Conservation (phyloP, 2,329 filamentous ascomycete genomes). For the Colletotrichum karsti region DNA sequence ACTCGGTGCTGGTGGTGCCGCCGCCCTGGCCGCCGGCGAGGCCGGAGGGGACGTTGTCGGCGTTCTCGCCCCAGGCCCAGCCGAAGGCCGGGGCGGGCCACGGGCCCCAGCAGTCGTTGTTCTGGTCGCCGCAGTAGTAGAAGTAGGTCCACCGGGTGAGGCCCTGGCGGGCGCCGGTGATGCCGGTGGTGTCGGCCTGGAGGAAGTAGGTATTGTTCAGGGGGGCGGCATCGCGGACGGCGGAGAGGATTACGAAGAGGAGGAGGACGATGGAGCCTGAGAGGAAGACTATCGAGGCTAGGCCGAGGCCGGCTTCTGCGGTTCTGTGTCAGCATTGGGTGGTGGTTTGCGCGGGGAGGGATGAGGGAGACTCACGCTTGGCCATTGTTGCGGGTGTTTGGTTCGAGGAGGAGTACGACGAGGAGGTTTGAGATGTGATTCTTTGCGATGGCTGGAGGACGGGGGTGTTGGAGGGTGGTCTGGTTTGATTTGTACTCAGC, state of each 20-base stretch:
- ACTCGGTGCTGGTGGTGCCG: constrained; percentile 65
- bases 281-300: constrained; percentile 57
- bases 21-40: constrained; percentile 62
- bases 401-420: too few species aligned
- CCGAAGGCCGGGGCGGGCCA: constrained; percentile 74
- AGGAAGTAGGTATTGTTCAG: constrained; percentile 88
- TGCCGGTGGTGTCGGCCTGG: constrained; percentile 77
- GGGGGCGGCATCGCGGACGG: constrained; percentile 56
- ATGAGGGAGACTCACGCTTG: constrained; percentile 10
- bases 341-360: background rate
- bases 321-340: constrained; percentile 17
- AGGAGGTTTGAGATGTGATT: background rate
- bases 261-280: constrained; percentile 61
- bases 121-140: constrained; percentile 75
- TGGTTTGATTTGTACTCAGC: constrained; percentile 21
- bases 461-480: background rate
- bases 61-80: constrained; percentile 70
- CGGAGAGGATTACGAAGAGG: constrained; percentile 68
- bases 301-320: constrained; percentile 50
- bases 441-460: constrained; percentile 10
- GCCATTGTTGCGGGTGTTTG: background rate
- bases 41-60: constrained; percentile 50
- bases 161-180: constrained; percentile 69
- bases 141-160: constrained; percentile 91
- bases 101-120: constrained; percentile 70